Evolutionary conservation across 179 eudicot genomes (phyloP).

Genomic region (Pouteria campechiana): DNA sequence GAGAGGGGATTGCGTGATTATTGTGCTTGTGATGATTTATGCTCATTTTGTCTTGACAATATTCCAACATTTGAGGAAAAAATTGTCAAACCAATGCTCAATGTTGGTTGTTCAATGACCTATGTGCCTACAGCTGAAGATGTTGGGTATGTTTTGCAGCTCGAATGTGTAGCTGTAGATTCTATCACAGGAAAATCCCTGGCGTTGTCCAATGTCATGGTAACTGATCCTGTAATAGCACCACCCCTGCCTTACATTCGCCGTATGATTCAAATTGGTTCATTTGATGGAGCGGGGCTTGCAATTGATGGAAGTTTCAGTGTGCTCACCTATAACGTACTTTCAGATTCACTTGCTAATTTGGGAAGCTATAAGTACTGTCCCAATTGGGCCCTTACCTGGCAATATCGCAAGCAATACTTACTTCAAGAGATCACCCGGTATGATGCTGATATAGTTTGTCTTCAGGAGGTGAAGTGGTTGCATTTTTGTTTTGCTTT

Average conservation of each 20-base stretch:
- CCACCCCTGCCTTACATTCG: slow-evolving; percentile 11
- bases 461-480: slow-evolving; percentile 25
- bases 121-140: slow-evolving; percentile 11
- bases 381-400: slow-evolving; percentile 27
- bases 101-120: slow-evolving; percentile 3
- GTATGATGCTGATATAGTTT: slow-evolving; percentile 26
- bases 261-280: slow-evolving; percentile 6
- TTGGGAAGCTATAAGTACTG: slow-evolving; percentile 14
- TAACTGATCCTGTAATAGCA: slow-evolving; percentile 7
- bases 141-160: slow-evolving; percentile 19
- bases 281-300: slow-evolving; percentile 4
- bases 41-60: slow-evolving; percentile 20
- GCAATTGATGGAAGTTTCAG: slow-evolving; percentile 13
- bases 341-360: slow-evolving; percentile 12
- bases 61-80: slow-evolving; percentile 8
- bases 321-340: slow-evolving; percentile 17
- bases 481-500: neutral
- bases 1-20: neutral
- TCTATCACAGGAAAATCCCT: neutral
- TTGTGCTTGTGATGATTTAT: slow-evolving; percentile 9
- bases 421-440: slow-evolving; percentile 16
- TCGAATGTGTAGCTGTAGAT: slow-evolving; percentile 1
- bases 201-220: slow-evolving; percentile 7
- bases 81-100: neutral
- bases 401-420: slow-evolving; percentile 24